Evolutionary conservation across 441 rosid genomes (phyloP).

Genomic region (Populus hybrid): DNA sequence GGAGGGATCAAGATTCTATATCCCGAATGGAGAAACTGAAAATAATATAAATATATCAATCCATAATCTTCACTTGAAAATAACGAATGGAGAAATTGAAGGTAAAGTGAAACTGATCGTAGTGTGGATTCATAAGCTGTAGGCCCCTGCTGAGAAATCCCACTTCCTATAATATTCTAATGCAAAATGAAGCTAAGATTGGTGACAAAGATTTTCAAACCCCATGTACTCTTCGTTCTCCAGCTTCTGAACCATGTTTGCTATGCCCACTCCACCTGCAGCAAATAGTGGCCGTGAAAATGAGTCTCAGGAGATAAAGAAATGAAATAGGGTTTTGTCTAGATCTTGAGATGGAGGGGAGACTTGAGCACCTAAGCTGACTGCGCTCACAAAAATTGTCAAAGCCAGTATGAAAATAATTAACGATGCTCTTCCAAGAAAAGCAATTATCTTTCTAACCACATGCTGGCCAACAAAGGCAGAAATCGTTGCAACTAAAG

Average conservation of each 20-base stretch:
- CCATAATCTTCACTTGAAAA: slow-evolving; percentile 7
- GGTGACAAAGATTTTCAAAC: slow-evolving; percentile 43
- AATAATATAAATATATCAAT: too few relatives aligned
- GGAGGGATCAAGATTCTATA: too few relatives aligned
- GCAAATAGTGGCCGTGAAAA: too few relatives aligned
- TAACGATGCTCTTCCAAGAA: slow-evolving; percentile 59
- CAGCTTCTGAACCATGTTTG: slow-evolving; percentile 43
- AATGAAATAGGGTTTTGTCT: neutral
- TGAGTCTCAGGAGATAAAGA: too few relatives aligned
- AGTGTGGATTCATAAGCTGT: neutral
- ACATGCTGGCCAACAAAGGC: slow-evolving; percentile 60
- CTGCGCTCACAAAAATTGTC: slow-evolving; percentile 54
- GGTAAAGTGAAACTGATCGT: neutral
- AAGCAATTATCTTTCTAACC: slow-evolving; percentile 39
- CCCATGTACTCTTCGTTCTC: slow-evolving; percentile 51
- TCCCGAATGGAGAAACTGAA: too few relatives aligned
- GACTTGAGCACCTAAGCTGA: slow-evolving; percentile 42
- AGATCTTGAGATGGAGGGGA: neutral
- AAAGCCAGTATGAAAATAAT: slow-evolving; percentile 24
- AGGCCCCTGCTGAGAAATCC: neutral
- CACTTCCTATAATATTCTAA: neutral
- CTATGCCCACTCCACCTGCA: slow-evolving; percentile 57
- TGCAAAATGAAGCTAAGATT: slow-evolving; percentile 10
- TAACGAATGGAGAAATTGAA: slow-evolving; percentile 13
- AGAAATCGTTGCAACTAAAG: slow-evolving; percentile 41